Conservation (phyloP, 2,329 filamentous ascomycete genomes). For the Ceratocystis huliohia region DNA sequence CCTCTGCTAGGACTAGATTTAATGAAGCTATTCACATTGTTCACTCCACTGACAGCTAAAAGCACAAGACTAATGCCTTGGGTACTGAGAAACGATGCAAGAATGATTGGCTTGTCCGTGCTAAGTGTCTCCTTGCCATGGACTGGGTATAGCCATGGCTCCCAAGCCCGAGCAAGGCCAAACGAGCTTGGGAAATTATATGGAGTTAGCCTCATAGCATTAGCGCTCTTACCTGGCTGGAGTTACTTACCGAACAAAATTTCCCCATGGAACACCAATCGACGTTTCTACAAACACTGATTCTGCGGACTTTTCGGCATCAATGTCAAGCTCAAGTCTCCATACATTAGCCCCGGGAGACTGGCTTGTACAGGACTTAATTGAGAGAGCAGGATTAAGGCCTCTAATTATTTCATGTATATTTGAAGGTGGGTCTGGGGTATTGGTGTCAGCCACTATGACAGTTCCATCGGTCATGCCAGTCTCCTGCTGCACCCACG, state of each 20-base stretch:
- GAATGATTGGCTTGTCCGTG: constrained; percentile 63
- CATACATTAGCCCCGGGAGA: constrained; percentile 58
- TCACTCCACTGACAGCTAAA: constrained; percentile 62
- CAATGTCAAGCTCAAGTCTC: constrained; percentile 47
- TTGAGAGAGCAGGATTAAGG: constrained; percentile 43
- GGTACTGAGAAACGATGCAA: constrained; percentile 62
- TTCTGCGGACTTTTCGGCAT: constrained; percentile 41
- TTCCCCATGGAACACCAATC: constrained; percentile 51
- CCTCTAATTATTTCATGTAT: constrained; percentile 45
- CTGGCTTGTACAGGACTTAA: constrained; percentile 48
- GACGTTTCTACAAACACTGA: constrained; percentile 45
- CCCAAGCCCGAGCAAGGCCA: constrained; percentile 64
- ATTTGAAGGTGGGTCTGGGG: constrained; percentile 28
- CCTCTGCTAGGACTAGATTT: constrained; percentile 51
- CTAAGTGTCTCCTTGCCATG: constrained; percentile 58
- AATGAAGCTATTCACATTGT: constrained; percentile 58
- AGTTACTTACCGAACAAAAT: constrained; percentile 38
- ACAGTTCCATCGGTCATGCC: constrained; percentile 51
- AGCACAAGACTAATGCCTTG: constrained; percentile 65
- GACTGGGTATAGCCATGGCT: constrained; percentile 77
- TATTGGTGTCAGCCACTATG: constrained; percentile 34
- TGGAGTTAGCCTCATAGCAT: neutral
- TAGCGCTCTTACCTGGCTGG: neutral
- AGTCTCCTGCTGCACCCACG: constrained; percentile 55
- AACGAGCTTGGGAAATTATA: constrained; percentile 50